Conservation (phyloP, 2,329 filamentous ascomycete genomes). For the Blastomyces emzantsi region DNA sequence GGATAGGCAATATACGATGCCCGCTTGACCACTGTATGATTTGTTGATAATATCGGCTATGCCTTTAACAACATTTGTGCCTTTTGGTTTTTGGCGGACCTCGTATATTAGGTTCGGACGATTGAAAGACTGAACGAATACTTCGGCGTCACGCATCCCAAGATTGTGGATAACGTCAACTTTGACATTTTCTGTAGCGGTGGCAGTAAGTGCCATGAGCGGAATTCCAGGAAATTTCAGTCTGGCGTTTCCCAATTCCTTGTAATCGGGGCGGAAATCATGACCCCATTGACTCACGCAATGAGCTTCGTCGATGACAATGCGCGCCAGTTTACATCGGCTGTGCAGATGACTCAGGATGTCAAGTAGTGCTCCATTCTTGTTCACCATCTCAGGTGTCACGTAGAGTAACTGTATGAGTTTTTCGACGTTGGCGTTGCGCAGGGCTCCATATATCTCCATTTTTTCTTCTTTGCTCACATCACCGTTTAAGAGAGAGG, state of each 20-base stretch:
- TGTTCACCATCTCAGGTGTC: conserved; percentile 92
- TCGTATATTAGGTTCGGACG: conserved; percentile 90
- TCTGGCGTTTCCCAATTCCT: conserved; percentile 67
- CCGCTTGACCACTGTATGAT: conserved; percentile 62
- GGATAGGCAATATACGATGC: conserved; percentile 90
- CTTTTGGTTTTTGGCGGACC: conserved; percentile 61
- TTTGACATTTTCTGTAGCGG: conserved; percentile 87
- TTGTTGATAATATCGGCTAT: conserved; percentile 55
- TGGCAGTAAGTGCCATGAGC: conserved; percentile 90
- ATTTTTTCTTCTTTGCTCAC: conserved; percentile 54
- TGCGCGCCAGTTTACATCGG: conserved; percentile 65
- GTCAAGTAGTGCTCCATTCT: conserved; percentile 60
- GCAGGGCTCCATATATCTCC: conserved; percentile 57
- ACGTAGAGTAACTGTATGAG: conserved; percentile 84
- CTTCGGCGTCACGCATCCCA: conserved; percentile 66
- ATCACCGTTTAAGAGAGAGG: conserved; percentile 73
- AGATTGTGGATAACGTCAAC: conserved; percentile 86
- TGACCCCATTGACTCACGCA: conserved; percentile 99
- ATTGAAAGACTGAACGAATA: conserved; percentile 92
- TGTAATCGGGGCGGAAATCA: conserved; percentile 95
- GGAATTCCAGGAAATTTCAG: conserved; percentile 67
- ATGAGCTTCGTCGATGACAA: conserved; percentile 98
- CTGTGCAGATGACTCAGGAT: conserved; percentile 60
- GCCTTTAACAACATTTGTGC: conserved; percentile 43
- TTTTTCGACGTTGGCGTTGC: conserved; percentile 58